Base-by-base conservation (phyloP, 768 basidiomycete species). In the Amanita pseudoporphyria region DNA sequence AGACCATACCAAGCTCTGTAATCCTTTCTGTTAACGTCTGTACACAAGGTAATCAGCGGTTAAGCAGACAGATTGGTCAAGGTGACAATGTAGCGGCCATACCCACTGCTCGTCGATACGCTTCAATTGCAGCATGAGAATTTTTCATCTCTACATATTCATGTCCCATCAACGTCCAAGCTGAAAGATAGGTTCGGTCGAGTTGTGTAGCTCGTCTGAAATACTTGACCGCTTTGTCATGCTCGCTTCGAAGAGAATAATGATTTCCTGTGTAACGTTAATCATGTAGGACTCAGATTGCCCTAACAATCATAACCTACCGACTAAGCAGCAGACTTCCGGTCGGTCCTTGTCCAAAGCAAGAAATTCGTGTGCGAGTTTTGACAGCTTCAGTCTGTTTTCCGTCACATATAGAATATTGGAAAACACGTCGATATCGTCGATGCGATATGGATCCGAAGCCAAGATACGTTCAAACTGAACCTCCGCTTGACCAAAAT, bases 81-180 rank as follows among this genome's bases (percentile, higher is more conserved):
- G n/a, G n/a, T n/a, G n/a, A n/a, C n/a, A n/a, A n/a, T n/a, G n/a
- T n/a, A n/a, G n/a, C n/a, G n/a, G n/a, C 35, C 84, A 49, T 65
- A 92, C 94, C 92, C 53, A 98, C 82, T 46, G 96, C 96, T 61
- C 93, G 79, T 48, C 96, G 80, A 66, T 98, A 99, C 7, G 93
- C 89, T 67, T 98, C 96, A 49, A 98, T 96, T 13, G 96, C 95
- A 2, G 96, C 96, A 71, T 98, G 94, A 4, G 92, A 92, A 64
- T 99, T 98, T 69, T 98, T 98, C 84, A 96, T 84, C 68, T 99
- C 96, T 38, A 99, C 87, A 58, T 88, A 97, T 66, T 98, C 96
- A 60, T 99, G 96, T 1, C 96, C 96, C 91, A 99, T 93, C 54
- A 99, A 69, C 3, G 95, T 98, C 96, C 96, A 99, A 5, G 96